Evolutionary conservation across 164 flowering plant genomes (phyloP), one percentile per base, ranked within the genome.

Genomic region (Vitis amurensis): DNA sequence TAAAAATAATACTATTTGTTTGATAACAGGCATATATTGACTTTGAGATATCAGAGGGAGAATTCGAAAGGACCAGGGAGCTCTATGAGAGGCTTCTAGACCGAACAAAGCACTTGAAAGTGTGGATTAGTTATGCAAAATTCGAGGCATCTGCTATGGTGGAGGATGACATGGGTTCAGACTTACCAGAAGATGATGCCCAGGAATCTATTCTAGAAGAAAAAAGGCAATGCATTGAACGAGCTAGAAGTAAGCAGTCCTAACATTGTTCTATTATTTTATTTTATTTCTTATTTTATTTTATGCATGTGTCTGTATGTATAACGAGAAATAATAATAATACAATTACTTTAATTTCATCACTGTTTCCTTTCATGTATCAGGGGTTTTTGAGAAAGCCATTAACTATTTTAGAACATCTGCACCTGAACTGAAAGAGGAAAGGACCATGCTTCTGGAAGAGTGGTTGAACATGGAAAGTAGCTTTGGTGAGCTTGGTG

Each of bases 91-190:
- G 96, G 73, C 87, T 95, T 15, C 83, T 95, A 2, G 90, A 93
- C 66, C 82, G 99, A 11, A 96, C 99, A 44, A 93, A 93, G 69
- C 95, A 96, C 74, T 68, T 91, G 69, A 96, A 96, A 74, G 99
- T 93, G 15, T 96, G 99, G 99, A 80, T 91, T 19, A 93, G 98
- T 63, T 93, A 81, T 78, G 97, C 97, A 0, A 89, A 90, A 52
- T 96, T 96, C 79, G 98, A 92, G 80, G 92, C 91, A 59, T 77
- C 94, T 76, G 82, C 86, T 23, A 69, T 76, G 65, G 89, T 76
- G 51, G 87, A 84, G 48, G 76, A 77, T 63, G 73, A 37, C 10
- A 68, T 50, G 29, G 76, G 31, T 57, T 30, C 76, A n/a, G 82
- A 77, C 61, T 11, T 68, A 48, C 19, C 30, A 12, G 90, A 84